These are phyloP conservation scores for Xylaria scruposa DNA, from an alignment of 495 filamentous ascomycete genomes.

Conservation along the genomic window DNA sequence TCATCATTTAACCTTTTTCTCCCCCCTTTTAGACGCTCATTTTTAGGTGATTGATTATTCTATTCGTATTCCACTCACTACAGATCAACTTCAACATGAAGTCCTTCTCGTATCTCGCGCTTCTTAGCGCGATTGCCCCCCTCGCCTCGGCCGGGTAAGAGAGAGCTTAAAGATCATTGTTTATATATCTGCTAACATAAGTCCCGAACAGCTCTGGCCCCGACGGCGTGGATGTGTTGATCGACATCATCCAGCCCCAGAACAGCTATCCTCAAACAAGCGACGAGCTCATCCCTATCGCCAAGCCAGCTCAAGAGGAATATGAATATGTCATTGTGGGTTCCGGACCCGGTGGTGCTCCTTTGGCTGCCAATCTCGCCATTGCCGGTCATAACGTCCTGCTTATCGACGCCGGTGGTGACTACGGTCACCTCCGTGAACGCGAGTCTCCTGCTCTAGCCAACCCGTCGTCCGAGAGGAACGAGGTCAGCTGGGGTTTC, in stretches of 20 bases:
- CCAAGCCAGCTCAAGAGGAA: slow-evolving; percentile 26
- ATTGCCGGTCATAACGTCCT: slow-evolving; percentile 59
- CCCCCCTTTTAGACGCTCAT: slow-evolving; percentile 1
- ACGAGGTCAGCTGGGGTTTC: slow-evolving; percentile 51
- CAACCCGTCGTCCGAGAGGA: slow-evolving; percentile 59
- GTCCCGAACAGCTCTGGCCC: slow-evolving; percentile 2
- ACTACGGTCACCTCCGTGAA: slow-evolving; percentile 35
- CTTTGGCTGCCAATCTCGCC: slow-evolving; percentile 65
- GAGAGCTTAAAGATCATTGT: neutral
- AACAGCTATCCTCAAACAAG: slow-evolving; percentile 29
- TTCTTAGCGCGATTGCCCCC: slow-evolving; percentile 29
- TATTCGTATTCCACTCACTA: slow-evolving; percentile 17
- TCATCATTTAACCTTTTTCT: neutral
- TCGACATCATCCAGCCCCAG: slow-evolving; percentile 24
- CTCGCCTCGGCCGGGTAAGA: slow-evolving; percentile 22
- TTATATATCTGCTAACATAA: neutral
- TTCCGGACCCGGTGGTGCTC: slow-evolving; percentile 68
- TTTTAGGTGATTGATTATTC: neutral
- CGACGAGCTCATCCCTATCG: neutral
- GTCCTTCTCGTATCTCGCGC: slow-evolving; percentile 30
- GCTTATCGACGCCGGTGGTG: slow-evolving; percentile 37
- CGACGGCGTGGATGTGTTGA: slow-evolving; percentile 25
- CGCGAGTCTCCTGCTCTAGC: slow-evolving; percentile 47
- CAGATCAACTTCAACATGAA: slow-evolving; percentile 11
- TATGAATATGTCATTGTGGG: slow-evolving; percentile 73